Evolutionary conservation across 2,329 filamentous ascomycete genomes (phyloP), one percentile per base, ranked within the genome.

Genomic region (Nothopassalora personata): DNA sequence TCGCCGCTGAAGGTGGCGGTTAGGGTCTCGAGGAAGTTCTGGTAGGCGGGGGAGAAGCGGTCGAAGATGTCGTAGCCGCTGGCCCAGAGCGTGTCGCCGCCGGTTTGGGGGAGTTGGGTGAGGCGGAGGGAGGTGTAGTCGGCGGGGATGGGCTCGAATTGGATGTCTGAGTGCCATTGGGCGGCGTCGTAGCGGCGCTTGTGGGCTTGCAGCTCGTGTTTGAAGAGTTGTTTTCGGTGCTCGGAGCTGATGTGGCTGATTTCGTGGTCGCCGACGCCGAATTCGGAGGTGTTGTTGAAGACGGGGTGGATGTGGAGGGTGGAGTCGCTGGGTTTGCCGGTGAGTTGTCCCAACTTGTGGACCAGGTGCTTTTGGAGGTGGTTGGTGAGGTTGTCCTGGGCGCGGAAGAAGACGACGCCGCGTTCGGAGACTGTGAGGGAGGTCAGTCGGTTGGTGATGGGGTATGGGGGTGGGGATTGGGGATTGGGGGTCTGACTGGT

Each of bases 391-490:
- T 81, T 77, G 66, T 84, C 75, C 62, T 90, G 86, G 33, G 33
- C 39, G 19, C 86, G 82, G 74, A 90, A 87, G 75, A 89, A 88
- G 36, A 89, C 85, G 2, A 89, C 86, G 10, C 86, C 86, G 0
- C 86, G 82, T 60, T 84, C 81, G 1, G 86, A 88, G 65, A 89
- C 86, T 87, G 53, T 13, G 18, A 10, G 23, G 15, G 48, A 30
- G 36, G 50, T 54, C 43, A 64, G 58, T 19, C 45, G 23, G 23
- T 23, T 23, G 23, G 23, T 23, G 23, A 23, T 23, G 23, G 3
- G 23, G 23, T 23, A 23, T 23, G 23, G 23, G 15, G 46, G 8
- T 0, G 19, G 33, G n/a, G 18, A 51, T 13, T 4, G 2, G 31
- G 3, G 28, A 10, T 36, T 34, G 7, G 33, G 10, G 15, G 27